These are phyloP conservation scores for Suillus cothurnatus DNA, from an alignment of 768 basidiomycete species.

Conservation along the genomic window DNA sequence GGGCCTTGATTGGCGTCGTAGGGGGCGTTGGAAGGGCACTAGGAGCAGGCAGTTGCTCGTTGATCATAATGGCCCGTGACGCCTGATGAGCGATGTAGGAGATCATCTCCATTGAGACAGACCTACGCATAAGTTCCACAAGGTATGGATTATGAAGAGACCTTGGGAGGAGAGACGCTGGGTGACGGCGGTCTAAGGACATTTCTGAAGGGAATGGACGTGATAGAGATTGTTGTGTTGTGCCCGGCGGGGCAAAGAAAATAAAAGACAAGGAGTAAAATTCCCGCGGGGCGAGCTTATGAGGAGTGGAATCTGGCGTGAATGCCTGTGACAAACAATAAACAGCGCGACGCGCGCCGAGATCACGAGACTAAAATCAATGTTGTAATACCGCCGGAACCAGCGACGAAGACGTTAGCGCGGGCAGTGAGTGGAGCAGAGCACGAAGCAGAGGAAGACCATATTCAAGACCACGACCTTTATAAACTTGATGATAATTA, in stretches of 20 bases:
- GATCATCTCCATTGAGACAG: conserved; percentile 86
- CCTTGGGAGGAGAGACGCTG: conserved; percentile 80
- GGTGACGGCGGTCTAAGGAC: conserved; percentile 52
- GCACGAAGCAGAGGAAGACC: neutral
- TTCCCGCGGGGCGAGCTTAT: conserved; percentile 13
- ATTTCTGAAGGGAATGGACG: conserved; percentile 37
- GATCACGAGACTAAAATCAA: conserved; percentile 36
- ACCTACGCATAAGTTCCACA: conserved; percentile 73
- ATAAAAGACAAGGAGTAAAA: conserved; percentile 3
- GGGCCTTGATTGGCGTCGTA: conserved; percentile 55
- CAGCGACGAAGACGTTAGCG: neutral
- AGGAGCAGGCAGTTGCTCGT: conserved; percentile 43
- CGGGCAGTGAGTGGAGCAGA: neutral
- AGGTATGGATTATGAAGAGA: conserved; percentile 80
- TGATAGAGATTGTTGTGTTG: conserved; percentile 33
- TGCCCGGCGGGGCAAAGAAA: conserved; percentile 14
- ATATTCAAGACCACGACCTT: neutral
- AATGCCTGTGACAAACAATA: conserved; percentile 14
- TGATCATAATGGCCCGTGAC: conserved; percentile 71
- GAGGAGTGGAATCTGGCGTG: conserved; percentile 7
- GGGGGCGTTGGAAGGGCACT: conserved; percentile 65
- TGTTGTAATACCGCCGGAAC: neutral
- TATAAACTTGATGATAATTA: conserved; percentile 3
- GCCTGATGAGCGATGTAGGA: conserved; percentile 80
- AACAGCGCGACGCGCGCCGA: conserved; percentile 24